These are phyloP conservation scores for Allium fistulosum DNA, from an alignment of 106 monocot genomes.

Conservation along the genomic window DNA sequence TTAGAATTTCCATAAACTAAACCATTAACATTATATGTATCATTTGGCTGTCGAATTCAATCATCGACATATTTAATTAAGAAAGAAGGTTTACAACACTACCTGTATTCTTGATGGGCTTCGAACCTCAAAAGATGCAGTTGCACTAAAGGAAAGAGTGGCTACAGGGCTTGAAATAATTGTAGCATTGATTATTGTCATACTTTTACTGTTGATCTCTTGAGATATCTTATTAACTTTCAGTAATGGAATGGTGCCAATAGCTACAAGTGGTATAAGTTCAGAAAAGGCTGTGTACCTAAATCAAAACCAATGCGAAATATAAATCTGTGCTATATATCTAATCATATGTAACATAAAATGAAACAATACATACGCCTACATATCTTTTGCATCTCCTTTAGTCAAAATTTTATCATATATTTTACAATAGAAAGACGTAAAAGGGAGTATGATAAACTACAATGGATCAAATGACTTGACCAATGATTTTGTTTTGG, in stretches of 20 bases:
- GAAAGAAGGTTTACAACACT: background rate
- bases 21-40: no score
- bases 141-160: slow-evolving; percentile 62
- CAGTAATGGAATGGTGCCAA: slow-evolving; percentile 44
- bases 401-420: no score
- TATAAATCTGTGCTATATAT: background rate
- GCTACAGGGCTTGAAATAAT: slow-evolving; percentile 60
- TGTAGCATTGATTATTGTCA: slow-evolving; percentile 47
- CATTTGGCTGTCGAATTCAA: background rate
- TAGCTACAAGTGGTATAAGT: slow-evolving; percentile 66
- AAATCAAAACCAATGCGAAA: slow-evolving; percentile 11
- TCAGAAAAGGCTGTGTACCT: slow-evolving; percentile 93
- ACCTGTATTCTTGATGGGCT: slow-evolving; percentile 87
- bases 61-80: background rate
- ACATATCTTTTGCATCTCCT: no score
- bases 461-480: no score
- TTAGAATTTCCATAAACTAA: no score
- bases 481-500: no score
- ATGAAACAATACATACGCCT: no score
- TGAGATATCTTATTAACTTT: slow-evolving; percentile 86
- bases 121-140: slow-evolving; percentile 85
- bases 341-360: background rate
- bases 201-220: slow-evolving; percentile 49
- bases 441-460: no score
- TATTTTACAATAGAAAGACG: no score